These are phyloP conservation scores for Leucocoprinus birnbaumii DNA, from an alignment of 768 basidiomycete genomes.

Conservation along the genomic window DNA sequence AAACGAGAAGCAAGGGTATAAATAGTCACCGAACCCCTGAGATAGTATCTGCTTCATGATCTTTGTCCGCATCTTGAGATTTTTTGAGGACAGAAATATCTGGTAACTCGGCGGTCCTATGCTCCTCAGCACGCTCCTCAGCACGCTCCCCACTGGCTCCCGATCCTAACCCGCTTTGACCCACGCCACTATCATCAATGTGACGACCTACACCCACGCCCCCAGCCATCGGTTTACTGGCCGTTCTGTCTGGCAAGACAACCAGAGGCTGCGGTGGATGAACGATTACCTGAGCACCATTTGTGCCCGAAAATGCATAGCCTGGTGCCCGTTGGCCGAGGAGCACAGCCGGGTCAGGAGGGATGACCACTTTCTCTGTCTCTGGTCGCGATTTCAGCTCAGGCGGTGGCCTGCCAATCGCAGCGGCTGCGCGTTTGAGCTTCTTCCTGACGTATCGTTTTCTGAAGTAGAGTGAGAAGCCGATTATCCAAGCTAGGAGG, in stretches of 20 bases:
- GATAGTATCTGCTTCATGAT: neutral
- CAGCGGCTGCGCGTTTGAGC: slow-evolving; percentile 37
- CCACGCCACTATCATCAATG: neutral
- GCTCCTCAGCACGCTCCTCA: neutral
- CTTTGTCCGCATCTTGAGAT: neutral
- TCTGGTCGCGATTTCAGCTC: slow-evolving; percentile 31
- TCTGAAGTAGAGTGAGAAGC: slow-evolving; percentile 54
- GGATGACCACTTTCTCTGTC: slow-evolving; percentile 50
- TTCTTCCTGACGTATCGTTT: slow-evolving; percentile 49
- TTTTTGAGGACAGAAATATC: neutral
- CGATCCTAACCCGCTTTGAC: neutral
- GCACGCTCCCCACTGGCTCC: neutral
- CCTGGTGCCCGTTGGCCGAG: slow-evolving; percentile 44
- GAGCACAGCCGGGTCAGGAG: slow-evolving; percentile 68
- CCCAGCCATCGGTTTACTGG: neutral
- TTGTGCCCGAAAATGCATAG: neutral
- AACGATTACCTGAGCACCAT: neutral
- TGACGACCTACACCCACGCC: neutral
- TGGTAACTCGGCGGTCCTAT: neutral
- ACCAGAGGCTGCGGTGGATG: neutral
- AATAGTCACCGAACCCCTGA: neutral
- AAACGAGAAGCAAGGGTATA: neutral
- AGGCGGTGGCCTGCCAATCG: slow-evolving; percentile 39
- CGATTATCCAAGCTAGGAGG: slow-evolving; percentile 50
- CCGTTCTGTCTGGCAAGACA: neutral